These are phyloP conservation scores for Heteromeles arbutifolia DNA, from an alignment of 306 rosid species.

Conservation along the genomic window DNA sequence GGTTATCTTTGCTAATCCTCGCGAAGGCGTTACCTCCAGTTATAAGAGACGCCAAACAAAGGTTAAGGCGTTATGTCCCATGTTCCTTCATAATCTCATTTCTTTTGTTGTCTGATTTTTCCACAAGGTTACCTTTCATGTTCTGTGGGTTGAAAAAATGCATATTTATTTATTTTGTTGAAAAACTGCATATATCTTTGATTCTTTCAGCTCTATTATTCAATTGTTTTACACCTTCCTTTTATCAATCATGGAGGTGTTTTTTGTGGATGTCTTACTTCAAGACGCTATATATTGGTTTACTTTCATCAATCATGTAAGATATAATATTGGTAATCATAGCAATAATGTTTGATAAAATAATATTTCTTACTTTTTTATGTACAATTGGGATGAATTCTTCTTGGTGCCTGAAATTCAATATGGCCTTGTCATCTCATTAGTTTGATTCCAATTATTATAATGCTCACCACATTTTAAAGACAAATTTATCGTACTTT, in stretches of 20 bases:
- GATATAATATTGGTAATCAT: not conserved
- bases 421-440: no score
- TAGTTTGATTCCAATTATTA: no score
- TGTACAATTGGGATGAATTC: not conserved
- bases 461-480: no score
- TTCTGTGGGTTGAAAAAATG: not conserved
- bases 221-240: not conserved
- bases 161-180: no score
- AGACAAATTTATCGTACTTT: no score
- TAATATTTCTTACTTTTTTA: not conserved
- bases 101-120: not conserved
- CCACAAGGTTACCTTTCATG: not conserved
- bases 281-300: not conserved
- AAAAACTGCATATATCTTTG: no score
- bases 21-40: not conserved
- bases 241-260: not conserved
- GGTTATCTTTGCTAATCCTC: not conserved
- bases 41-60: not conserved
- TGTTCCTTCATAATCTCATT: not conserved
- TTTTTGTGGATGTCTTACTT: not conserved
- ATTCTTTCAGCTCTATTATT: not conserved
- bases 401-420: not conserved
- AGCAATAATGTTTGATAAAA: conserved; percentile 2
- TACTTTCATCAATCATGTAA: not conserved
- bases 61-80: not conserved